These are phyloP conservation scores for Cercophora newfieldiana DNA, from an alignment of 495 filamentous ascomycete species.

Conservation along the genomic window DNA sequence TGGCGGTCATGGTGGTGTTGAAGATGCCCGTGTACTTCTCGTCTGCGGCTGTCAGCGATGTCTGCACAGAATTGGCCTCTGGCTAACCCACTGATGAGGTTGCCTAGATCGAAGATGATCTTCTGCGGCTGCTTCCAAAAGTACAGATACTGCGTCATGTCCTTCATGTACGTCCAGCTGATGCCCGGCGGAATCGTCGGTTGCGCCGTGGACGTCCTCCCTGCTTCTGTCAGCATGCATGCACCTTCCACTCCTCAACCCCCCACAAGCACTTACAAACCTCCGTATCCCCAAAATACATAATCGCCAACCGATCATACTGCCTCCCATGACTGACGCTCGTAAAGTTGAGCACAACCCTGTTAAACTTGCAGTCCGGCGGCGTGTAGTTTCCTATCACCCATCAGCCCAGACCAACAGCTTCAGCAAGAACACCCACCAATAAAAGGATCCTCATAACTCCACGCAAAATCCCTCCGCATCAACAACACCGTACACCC, in stretches of 20 bases:
- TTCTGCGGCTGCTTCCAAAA: constrained; percentile 69
- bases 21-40: constrained; percentile 76
- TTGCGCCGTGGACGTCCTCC: constrained; percentile 82
- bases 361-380: constrained; percentile 71
- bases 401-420: background rate
- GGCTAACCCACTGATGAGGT: constrained; percentile 55
- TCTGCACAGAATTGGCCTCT: no score
- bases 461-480: constrained; percentile 70
- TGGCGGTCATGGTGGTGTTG: constrained; percentile 78
- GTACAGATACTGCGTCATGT: constrained; percentile 72
- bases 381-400: constrained; percentile 64
- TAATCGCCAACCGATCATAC: constrained; percentile 75
- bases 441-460: constrained; percentile 78
- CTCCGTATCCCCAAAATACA: constrained; percentile 81
- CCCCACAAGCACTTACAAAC: constrained; percentile 51
- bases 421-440: constrained; percentile 48
- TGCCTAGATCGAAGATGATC: constrained; percentile 82
- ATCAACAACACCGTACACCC: constrained; percentile 63
- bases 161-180: constrained; percentile 74
- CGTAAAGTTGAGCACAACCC: constrained; percentile 79
- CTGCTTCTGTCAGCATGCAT: background rate
- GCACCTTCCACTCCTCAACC: background rate
- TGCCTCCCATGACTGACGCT: constrained; percentile 73
- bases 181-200: constrained; percentile 69
- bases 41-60: constrained; percentile 34